Conservation (phyloP, 208 protist species). For the Crithidia acanthocephali region DNA sequence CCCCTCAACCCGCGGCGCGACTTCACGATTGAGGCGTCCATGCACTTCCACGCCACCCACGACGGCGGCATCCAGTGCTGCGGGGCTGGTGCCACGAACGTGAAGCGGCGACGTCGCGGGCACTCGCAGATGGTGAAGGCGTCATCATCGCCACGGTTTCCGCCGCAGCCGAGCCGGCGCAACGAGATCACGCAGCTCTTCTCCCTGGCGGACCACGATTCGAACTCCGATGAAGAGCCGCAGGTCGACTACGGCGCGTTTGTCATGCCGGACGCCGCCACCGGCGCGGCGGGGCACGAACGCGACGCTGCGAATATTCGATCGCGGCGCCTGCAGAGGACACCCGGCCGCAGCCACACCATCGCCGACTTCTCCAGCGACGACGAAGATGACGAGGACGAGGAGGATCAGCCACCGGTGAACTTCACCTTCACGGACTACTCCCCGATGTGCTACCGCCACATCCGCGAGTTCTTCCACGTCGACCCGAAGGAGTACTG, state of each 20-base stretch:
- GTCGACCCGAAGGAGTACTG: constrained; percentile 79
- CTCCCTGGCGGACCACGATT: constrained; percentile 4
- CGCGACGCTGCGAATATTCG: too few species aligned
- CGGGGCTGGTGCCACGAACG: constrained; percentile 14
- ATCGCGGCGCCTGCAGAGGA: neutral
- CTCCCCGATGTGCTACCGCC: constrained; percentile 92
- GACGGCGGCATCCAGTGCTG: constrained; percentile 42
- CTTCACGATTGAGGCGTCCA: constrained; percentile 79
- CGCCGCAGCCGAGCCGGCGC: neutral
- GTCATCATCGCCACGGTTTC: neutral
- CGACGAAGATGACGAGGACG: constrained; percentile 49
- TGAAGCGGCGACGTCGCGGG: constrained; percentile 1
- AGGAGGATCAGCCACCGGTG: constrained; percentile 46
- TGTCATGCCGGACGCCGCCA: neutral
- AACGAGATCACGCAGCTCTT: constrained; percentile 8
- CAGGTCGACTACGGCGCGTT: constrained; percentile 18
- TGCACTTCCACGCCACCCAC: constrained; percentile 39
- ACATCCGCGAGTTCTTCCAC: constrained; percentile 88
- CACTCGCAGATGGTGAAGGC: constrained; percentile 9
- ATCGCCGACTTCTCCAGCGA: constrained; percentile 30
- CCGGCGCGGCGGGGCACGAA: neutral
- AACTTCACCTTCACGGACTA: constrained; percentile 89
- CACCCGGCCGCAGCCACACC: neutral
- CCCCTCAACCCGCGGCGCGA: constrained; percentile 80
- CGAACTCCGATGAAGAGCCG: constrained; percentile 18